Percentiles rank a stretch among this genome's conserved stretches.
phyloP scores from a whole-genome alignment of 768 basidiomycete species.

The Tulasnella sp. region DNA sequence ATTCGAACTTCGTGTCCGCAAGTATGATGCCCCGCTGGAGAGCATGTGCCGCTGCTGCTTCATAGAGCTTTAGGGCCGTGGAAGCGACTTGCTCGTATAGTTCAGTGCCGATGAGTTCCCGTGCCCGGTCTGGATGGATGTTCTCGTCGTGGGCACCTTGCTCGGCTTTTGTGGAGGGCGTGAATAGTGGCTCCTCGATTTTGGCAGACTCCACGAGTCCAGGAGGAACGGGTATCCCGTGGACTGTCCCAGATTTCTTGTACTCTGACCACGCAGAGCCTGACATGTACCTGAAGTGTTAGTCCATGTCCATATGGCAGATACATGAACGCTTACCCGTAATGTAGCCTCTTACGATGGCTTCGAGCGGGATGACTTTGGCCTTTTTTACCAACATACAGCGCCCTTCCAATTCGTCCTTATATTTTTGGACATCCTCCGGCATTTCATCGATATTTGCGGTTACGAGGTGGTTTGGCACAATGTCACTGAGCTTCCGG shows the following conservation, averaged over 20 bases:
- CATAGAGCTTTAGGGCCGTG: conserved; percentile 53
- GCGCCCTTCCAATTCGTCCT: conserved; percentile 64
- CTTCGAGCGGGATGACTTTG: conserved; percentile 80
- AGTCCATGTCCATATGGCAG: conserved; percentile 12
- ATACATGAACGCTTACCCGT: conserved; percentile 47
- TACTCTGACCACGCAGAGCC: conserved; percentile 97
- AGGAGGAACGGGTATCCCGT: conserved; percentile 63
- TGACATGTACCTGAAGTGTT: conserved; percentile 24
- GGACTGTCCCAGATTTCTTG: conserved; percentile 73
- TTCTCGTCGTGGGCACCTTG: conserved; percentile 94
- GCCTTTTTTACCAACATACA: conserved; percentile 88
- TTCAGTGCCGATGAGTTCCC: conserved; percentile 50
- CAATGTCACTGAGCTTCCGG: conserved; percentile 57
- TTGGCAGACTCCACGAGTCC: conserved; percentile 78
- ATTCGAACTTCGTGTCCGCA: conserved; percentile 98
- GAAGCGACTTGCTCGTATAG: conserved; percentile 49
- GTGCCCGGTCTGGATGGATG: conserved; percentile 72
- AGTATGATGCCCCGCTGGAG: conserved; percentile 71
- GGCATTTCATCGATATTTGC: conserved; percentile 73
- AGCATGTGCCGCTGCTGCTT: conserved; percentile 62
- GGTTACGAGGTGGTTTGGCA: conserved; percentile 85
- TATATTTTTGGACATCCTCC: conserved; percentile 56
- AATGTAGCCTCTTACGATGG: conserved; percentile 91
- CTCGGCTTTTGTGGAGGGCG: conserved; percentile 94
- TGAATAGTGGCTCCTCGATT: conserved; percentile 75